Conservation (phyloP, 75 land plant species). For the Selaginella tamariscina region DNA sequence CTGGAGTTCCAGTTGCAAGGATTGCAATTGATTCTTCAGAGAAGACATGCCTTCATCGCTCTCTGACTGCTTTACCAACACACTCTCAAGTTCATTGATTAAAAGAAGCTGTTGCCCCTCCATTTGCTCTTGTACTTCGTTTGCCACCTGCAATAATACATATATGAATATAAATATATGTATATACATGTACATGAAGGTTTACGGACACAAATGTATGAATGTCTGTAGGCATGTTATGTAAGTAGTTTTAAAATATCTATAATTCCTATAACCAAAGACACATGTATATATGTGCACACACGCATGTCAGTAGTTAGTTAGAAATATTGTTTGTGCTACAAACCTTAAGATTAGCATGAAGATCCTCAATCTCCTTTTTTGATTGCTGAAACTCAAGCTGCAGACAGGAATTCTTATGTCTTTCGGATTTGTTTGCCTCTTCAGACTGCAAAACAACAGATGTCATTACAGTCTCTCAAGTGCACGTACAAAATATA, state of each 20-base stretch:
- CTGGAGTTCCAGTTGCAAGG: constrained; percentile 10
- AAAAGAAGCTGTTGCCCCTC: not conserved
- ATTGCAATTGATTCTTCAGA: constrained; percentile 13
- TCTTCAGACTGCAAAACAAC: not conserved
- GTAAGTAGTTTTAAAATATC: too few relatives aligned
- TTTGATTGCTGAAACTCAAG: not conserved
- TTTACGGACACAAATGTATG: too few relatives aligned
- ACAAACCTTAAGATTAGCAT: not conserved
- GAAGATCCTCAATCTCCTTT: not conserved
- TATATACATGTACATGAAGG: too few relatives aligned
- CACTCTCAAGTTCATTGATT: constrained; percentile 10
- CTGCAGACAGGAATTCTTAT: not conserved
- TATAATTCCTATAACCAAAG: too few relatives aligned
- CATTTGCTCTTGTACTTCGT: not conserved
- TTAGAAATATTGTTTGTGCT: too few relatives aligned
- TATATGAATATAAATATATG: too few relatives aligned
- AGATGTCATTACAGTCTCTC: too few relatives aligned
- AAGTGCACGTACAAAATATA: too few relatives aligned
- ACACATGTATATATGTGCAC: too few relatives aligned
- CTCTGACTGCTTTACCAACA: constrained; percentile 7
- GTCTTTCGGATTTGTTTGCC: not conserved
- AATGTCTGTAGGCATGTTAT: too few relatives aligned
- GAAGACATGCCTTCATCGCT: not conserved
- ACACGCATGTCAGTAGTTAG: too few relatives aligned
- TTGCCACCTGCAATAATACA: constrained; percentile 13